Evolutionary conservation across 2,329 filamentous ascomycete species (phyloP), one percentile per base, ranked within the genome.

Genomic region (Dactylellina sp.): DNA sequence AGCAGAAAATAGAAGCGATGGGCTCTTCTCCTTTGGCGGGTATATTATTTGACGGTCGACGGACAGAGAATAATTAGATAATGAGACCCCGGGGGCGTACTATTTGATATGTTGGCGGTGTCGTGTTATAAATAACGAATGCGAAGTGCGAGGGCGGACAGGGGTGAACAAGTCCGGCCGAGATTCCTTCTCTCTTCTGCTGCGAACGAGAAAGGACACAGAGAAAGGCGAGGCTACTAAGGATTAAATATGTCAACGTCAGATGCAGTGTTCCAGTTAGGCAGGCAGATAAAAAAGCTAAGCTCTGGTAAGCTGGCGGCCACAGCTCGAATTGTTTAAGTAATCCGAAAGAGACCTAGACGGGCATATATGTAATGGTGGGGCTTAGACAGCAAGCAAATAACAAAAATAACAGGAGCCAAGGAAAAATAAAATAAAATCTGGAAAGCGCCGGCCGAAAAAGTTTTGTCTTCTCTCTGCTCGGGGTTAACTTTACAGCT

Each of bases 201-300:
- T 20, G 50, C 22, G 50, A 66, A 59, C 16, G 28, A 32, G 28
- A 32, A 32, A 9, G 9, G n/a, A n/a, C n/a, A n/a, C n/a, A n/a
- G 6, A 32, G 3, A 9, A 28, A 25, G 37, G 37, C 25, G 18
- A n/a, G 40, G 14, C n/a, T 56, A 22, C 16, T 52, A 46, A 2
- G 12, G 18, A 16, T 61, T 70, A 63, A 63, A 71, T 71, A 71
- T 71, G 52, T 62, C 57, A 71, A 63, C 65, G 65, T 63, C 56
- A 71, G 57, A 62, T 59, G 59, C 40, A 47, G 52, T 44, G 32
- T 47, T 52, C 32, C 14, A 47, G 39, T 55, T 64, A 57, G 62
- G 52, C 50, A 65, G 66, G 52, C 42, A 63, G 49, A 39, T 7
- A 55, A 55, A 55, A 37, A 37, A 37, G 25, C 22, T 22, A 35